Evolutionary conservation across 805 yeast genomes (phyloP).

Genomic region (Ogataea thermomethanolica): DNA sequence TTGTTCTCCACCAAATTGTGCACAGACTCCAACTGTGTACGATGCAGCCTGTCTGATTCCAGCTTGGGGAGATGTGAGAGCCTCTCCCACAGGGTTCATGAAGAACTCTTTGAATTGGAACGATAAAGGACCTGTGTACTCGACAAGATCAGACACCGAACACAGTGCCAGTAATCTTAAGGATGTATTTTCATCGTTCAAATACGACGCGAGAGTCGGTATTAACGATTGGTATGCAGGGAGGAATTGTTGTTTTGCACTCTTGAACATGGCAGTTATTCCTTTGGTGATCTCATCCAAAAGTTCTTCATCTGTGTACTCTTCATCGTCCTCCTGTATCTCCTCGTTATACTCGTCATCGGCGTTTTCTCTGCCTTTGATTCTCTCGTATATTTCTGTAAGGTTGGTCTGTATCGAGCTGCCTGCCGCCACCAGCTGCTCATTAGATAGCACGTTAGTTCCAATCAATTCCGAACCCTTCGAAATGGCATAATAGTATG

Average conservation of each 20-base stretch:
- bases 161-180: conserved; percentile 75
- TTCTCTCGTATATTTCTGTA: conserved; percentile 65
- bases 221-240: conserved; percentile 61
- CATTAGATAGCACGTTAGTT: conserved; percentile 51
- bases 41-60: conserved; percentile 85
- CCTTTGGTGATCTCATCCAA: conserved; percentile 81
- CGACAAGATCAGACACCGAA: conserved; percentile 75
- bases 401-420: conserved; percentile 58
- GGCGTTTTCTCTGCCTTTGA: conserved; percentile 64
- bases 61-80: conserved; percentile 63
- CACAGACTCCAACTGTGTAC: conserved; percentile 79
- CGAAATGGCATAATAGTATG: conserved; percentile 69
- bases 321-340: conserved; percentile 78
- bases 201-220: conserved; percentile 58
- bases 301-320: conserved; percentile 84
- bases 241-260: conserved; percentile 53
- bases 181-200: conserved; percentile 65
- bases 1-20: conserved; percentile 68
- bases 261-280: conserved; percentile 65
- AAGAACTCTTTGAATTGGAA: conserved; percentile 62
- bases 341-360: conserved; percentile 90
- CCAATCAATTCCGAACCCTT: conserved; percentile 68
- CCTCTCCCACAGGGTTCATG: conserved; percentile 59
- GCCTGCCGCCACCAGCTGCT: conserved; percentile 54
- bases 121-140: conserved; percentile 70